Percentiles rank a stretch among this genome's conserved stretches.
These are phyloP conservation scores for Coniosporium tulheliwenetii DNA, from an alignment of 2,329 filamentous ascomycete species.

Conservation along the genomic window DNA sequence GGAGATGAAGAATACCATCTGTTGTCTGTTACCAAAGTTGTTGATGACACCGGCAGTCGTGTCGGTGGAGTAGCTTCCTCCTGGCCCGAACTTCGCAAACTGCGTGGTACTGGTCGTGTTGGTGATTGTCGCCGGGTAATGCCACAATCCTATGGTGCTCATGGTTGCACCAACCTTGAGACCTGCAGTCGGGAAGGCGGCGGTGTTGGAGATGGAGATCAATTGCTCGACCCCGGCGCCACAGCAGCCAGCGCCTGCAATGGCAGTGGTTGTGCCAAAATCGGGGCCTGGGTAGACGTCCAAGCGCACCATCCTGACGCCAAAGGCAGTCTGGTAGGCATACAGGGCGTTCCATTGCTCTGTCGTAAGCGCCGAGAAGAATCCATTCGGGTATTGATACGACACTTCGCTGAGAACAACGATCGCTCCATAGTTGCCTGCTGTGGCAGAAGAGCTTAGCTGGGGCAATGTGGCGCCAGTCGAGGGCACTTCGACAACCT, in stretches of 20 bases:
- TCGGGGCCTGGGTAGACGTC: slow-evolving; percentile 39
- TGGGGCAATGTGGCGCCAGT: slow-evolving; percentile 33
- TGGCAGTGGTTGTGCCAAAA: slow-evolving; percentile 25
- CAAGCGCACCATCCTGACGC: slow-evolving; percentile 44
- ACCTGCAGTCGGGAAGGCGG: slow-evolving; percentile 38
- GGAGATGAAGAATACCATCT: slow-evolving; percentile 46
- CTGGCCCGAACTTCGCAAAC: slow-evolving; percentile 37
- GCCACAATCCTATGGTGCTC: slow-evolving; percentile 36
- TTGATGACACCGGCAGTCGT: slow-evolving; percentile 45
- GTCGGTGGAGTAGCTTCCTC: slow-evolving; percentile 19
- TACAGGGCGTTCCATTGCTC: slow-evolving; percentile 41
- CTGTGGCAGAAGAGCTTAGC: slow-evolving; percentile 31
- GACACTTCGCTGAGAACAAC: slow-evolving; percentile 37
- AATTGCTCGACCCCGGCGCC: slow-evolving; percentile 32
- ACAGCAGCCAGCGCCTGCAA: slow-evolving; percentile 30
- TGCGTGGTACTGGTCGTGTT: slow-evolving; percentile 37
- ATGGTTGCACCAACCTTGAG: slow-evolving; percentile 34
- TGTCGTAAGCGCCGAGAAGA: slow-evolving; percentile 36
- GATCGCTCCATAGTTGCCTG: slow-evolving; percentile 45
- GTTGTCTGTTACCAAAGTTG: slow-evolving; percentile 38
- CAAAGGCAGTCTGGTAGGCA: slow-evolving; percentile 41
- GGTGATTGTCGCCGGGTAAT: slow-evolving; percentile 41
- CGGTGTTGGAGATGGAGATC: slow-evolving; percentile 37
- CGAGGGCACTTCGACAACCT: slow-evolving; percentile 39
- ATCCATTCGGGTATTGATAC: slow-evolving; percentile 35